Conservation (phyloP, 2,329 filamentous ascomycete species). For the Didymosphaeria variabile region DNA sequence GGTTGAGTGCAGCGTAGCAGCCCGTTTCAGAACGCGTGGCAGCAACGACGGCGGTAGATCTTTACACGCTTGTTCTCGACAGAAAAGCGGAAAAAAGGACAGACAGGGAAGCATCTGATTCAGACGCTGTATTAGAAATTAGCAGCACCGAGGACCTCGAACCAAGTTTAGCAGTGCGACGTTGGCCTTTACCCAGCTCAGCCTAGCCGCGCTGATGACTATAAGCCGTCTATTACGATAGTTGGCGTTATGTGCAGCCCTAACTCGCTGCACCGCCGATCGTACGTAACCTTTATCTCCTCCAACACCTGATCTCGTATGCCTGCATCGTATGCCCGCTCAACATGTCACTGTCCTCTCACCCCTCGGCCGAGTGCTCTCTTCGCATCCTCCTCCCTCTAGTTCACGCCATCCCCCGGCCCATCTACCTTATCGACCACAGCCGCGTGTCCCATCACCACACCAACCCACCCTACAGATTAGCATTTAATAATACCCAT, state of each 20-base stretch:
- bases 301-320: conserved; percentile 23
- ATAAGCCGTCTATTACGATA: conserved; percentile 38
- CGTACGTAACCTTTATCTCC: conserved; percentile 12
- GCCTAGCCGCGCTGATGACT: conserved; percentile 36
- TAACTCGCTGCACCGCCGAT: conserved; percentile 19
- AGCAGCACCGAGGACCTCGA: conserved; percentile 23
- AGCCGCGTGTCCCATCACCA: background rate
- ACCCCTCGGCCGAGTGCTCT: too few relatives aligned
- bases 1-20: conserved; percentile 6
- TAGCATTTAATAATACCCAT: conserved; percentile 21
- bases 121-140: conserved; percentile 42
- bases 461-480: conserved; percentile 12
- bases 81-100: background rate
- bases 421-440: background rate
- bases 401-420: background rate
- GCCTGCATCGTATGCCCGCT: conserved; percentile 14
- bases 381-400: background rate
- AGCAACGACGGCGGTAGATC: background rate
- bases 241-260: conserved; percentile 27
- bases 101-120: conserved; percentile 1
- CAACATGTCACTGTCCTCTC: too few relatives aligned
- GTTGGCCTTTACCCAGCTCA: conserved; percentile 25
- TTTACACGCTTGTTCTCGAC: background rate
- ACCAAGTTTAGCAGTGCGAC: conserved; percentile 35
- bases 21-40: conserved; percentile 14